Evolutionary conservation across 805 yeast genomes (phyloP).

Genomic region (Candida silvicultrix): DNA sequence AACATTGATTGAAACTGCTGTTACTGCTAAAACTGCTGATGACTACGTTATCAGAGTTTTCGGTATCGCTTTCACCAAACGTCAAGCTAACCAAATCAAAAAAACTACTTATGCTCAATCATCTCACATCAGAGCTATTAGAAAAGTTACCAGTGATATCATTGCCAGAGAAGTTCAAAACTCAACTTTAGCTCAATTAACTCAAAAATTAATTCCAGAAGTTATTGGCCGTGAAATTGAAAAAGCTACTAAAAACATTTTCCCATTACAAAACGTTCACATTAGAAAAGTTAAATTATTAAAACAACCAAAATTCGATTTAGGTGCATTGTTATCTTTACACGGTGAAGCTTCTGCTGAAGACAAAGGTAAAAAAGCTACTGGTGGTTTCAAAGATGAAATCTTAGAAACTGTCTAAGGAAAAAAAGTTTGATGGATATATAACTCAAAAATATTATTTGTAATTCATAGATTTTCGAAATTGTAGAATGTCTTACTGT

Average conservation of each 20-base stretch:
- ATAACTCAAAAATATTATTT: background rate
- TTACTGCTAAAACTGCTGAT: conserved; percentile 96
- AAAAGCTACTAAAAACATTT: conserved; percentile 90
- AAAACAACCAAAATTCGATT: conserved; percentile 98
- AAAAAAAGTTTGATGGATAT: conserved; percentile 1
- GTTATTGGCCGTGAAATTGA: conserved; percentile 98
- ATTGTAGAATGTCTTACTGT: no score
- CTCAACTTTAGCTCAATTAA: conserved; percentile 93
- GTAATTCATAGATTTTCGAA: conserved; percentile 1
- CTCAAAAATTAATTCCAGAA: conserved; percentile 96
- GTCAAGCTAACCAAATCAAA: conserved; percentile 94
- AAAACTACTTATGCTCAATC: conserved; percentile 98
- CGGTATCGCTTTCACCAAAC: conserved; percentile 98
- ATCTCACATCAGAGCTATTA: conserved; percentile 93
- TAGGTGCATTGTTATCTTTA: conserved; percentile 89
- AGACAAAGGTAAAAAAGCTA: conserved; percentile 94
- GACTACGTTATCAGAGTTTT: conserved; percentile 95
- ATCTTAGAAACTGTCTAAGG: conserved; percentile 88
- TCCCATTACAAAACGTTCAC: conserved; percentile 98
- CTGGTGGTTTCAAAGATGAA: conserved; percentile 93
- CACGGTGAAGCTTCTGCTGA: conserved; percentile 92
- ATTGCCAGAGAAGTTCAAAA: conserved; percentile 94
- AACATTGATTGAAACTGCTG: conserved; percentile 95
- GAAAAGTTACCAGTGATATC: conserved; percentile 95
- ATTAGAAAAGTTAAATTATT: conserved; percentile 98